Conservation (phyloP, 2,329 filamentous ascomycete genomes). For the Mycocentrospora acerina region DNA sequence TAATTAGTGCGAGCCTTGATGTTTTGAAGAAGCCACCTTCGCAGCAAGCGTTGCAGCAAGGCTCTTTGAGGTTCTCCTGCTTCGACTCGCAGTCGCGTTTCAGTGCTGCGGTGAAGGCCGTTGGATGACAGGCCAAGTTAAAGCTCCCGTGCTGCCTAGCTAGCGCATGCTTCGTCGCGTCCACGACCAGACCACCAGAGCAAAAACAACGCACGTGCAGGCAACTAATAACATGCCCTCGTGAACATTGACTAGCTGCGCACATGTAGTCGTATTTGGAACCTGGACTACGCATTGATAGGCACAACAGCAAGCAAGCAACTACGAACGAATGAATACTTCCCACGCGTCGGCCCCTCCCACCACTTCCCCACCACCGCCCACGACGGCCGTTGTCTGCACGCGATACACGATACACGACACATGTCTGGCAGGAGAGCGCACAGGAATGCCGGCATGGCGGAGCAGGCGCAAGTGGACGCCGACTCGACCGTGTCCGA, state of each 20-base stretch:
- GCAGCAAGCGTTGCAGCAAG: too few relatives aligned
- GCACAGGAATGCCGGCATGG: constrained; percentile 26
- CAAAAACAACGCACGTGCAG: constrained; percentile 19
- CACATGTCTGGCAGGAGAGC: constrained; percentile 19
- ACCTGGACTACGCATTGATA: constrained; percentile 11
- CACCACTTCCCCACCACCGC: constrained; percentile 35
- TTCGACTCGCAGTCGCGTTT: too few relatives aligned
- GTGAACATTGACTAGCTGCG: constrained; percentile 3
- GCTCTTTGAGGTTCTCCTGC: too few relatives aligned
- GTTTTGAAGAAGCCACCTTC: too few relatives aligned
- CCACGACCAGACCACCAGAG: constrained; percentile 3
- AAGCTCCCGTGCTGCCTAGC: too few relatives aligned
- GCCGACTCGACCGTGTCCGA: constrained; percentile 31
- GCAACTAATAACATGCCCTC: constrained; percentile 2
- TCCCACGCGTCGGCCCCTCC: constrained; percentile 32
- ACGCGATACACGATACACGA: constrained; percentile 28
- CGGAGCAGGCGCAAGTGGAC: constrained; percentile 24
- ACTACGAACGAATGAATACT: constrained; percentile 29
- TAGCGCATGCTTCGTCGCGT: constrained; percentile 15
- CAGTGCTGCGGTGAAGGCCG: too few relatives aligned
- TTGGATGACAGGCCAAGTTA: too few relatives aligned
- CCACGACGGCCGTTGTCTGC: constrained; percentile 32
- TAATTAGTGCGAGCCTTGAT: too few relatives aligned
- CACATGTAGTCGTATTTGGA: background rate
- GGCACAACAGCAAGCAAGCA: constrained; percentile 10